A percentile compares a stretch with the other conserved stretches of the same genome.
Evolutionary conservation across 176 grass and related monocot genomes (phyloP).

Genomic region (Ensete glaucum): DNA sequence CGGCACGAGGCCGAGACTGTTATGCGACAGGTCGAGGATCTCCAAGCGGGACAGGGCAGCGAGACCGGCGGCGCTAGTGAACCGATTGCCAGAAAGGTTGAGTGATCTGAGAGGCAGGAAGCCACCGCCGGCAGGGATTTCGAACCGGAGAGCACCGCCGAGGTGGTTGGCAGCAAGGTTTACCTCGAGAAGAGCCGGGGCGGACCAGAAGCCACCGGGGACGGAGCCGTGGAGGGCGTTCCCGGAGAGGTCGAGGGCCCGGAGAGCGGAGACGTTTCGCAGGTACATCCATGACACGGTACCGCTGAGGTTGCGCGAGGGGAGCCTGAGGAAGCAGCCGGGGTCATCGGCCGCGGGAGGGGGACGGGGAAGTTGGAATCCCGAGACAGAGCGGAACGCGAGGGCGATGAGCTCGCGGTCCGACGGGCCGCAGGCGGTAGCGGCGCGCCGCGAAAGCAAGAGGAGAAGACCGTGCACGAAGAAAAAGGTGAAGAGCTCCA

Average conservation of each 20-base stretch:
- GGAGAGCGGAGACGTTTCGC: slow-evolving; percentile 36
- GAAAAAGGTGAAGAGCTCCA: neutral
- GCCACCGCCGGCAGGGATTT: neutral
- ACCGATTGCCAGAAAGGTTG: slow-evolving; percentile 43
- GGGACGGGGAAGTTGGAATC: slow-evolving; percentile 14
- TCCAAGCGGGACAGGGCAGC: slow-evolving; percentile 19
- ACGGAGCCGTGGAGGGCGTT: slow-evolving; percentile 53
- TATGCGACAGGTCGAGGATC: slow-evolving; percentile 40
- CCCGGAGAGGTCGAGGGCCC: slow-evolving; percentile 44
- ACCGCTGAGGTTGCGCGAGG: slow-evolving; percentile 41
- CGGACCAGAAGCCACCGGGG: slow-evolving; percentile 36
- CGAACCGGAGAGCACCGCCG: slow-evolving; percentile 36
- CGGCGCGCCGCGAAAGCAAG: neutral
- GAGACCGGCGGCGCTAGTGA: slow-evolving; percentile 31
- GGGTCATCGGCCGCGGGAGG: slow-evolving; percentile 8
- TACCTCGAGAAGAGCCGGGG: slow-evolving; percentile 33
- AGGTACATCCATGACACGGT: slow-evolving; percentile 40
- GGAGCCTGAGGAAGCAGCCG: slow-evolving; percentile 24
- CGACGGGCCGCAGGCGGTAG: neutral
- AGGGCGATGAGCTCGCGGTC: slow-evolving; percentile 31
- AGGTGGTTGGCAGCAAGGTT: slow-evolving; percentile 51
- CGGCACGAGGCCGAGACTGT: slow-evolving; percentile 27
- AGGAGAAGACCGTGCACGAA: slow-evolving; percentile 13
- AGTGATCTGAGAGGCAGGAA: slow-evolving; percentile 18
- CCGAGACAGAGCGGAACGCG: slow-evolving; percentile 45